Evolutionary conservation across 495 filamentous ascomycete species (phyloP).

Genomic region (Lineolata rhizophorae): DNA sequence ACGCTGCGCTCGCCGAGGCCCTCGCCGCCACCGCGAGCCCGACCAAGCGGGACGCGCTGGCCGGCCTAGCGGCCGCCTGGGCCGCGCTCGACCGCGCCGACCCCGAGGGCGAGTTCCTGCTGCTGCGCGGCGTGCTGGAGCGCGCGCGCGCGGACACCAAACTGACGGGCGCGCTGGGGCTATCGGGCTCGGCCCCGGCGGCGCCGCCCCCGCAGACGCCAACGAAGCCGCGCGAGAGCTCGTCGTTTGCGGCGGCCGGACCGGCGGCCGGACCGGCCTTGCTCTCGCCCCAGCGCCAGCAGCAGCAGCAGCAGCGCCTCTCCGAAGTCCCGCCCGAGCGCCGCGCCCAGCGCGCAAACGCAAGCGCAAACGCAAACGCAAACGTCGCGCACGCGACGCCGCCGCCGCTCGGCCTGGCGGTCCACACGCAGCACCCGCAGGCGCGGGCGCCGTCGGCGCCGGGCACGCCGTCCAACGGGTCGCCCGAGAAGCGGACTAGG

Average conservation of each 20-base stretch:
- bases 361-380: too few species aligned
- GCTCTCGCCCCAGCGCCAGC: neutral
- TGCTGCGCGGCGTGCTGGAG: slow-evolving; percentile 49
- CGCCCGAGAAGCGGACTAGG: slow-evolving; percentile 33
- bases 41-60: slow-evolving; percentile 59
- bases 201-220: neutral
- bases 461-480: too few species aligned
- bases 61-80: slow-evolving; percentile 62
- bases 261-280: neutral
- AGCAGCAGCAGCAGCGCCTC: neutral
- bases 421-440: too few species aligned
- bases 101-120: slow-evolving; percentile 73
- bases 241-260: neutral
- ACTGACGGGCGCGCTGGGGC: slow-evolving; percentile 14
- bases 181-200: neutral
- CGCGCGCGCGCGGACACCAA: slow-evolving; percentile 25
- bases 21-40: slow-evolving; percentile 56
- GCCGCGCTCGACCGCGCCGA: slow-evolving; percentile 65
- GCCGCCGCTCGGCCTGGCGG: too few species aligned
- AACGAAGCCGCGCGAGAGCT: neutral
- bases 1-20: slow-evolving; percentile 61
- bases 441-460: too few species aligned
- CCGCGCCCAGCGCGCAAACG: too few species aligned
- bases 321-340: too few species aligned
- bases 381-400: too few species aligned